These are phyloP conservation scores for Zymoseptoria ardabiliae DNA, from an alignment of 2,329 filamentous ascomycete genomes.

Conservation along the genomic window DNA sequence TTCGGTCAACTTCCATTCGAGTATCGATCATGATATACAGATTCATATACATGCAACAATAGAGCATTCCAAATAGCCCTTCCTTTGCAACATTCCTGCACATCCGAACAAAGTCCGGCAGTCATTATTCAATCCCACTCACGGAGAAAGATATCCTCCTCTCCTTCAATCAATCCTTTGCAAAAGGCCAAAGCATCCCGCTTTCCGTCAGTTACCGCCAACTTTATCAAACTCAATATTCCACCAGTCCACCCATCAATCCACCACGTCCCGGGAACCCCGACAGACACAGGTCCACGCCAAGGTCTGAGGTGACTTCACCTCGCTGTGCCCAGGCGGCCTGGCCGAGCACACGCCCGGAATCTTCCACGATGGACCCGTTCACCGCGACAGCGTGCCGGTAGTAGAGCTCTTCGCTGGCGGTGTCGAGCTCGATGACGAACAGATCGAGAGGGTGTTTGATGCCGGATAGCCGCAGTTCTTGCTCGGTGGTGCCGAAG, in stretches of 20 bases:
- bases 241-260: background rate
- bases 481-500: conserved; percentile 51
- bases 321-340: conserved; percentile 6
- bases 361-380: conserved; percentile 45
- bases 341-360: conserved; percentile 31
- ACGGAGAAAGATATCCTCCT: background rate
- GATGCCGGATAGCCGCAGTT: conserved; percentile 48
- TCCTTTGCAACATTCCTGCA: too few species aligned
- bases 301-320: background rate
- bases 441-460: conserved; percentile 3
- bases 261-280: conserved; percentile 16
- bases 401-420: conserved; percentile 45
- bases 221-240: background rate
- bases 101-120: background rate
- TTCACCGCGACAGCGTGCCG: conserved; percentile 52
- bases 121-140: background rate
- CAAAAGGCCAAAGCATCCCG: background rate
- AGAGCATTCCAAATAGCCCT: background rate
- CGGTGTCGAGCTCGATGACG: conserved; percentile 10
- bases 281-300: conserved; percentile 8
- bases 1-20: background rate
- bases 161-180: background rate
- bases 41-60: background rate
- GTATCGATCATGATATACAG: background rate
- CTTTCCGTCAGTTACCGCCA: background rate